phyloP scores from a whole-genome alignment of 345 rosid genomes.

The Citrus cavaleriei region DNA sequence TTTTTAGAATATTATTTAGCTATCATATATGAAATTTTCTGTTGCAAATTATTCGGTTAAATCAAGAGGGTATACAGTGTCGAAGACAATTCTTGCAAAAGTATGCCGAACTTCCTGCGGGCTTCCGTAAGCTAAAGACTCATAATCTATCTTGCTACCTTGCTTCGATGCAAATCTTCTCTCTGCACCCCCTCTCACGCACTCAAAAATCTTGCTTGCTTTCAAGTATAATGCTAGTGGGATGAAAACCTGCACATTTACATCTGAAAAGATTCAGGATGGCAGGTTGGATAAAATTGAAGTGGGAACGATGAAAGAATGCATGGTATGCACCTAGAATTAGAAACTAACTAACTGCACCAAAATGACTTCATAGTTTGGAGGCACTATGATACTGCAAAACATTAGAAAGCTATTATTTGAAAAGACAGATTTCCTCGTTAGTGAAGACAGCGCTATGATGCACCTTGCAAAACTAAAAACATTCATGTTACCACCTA shows the following conservation, averaged over 20 bases:
- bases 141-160: slow-evolving; percentile 59
- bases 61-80: slow-evolving; percentile 64
- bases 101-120: slow-evolving; percentile 52
- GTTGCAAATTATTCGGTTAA: slow-evolving; percentile 1
- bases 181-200: slow-evolving; percentile 39
- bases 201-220: slow-evolving; percentile 49
- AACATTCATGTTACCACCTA: neutral
- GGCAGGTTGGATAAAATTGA: neutral
- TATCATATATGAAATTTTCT: neutral
- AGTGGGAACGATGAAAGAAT: neutral
- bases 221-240: slow-evolving; percentile 43
- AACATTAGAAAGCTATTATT: neutral
- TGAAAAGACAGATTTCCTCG: neutral
- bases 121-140: slow-evolving; percentile 47
- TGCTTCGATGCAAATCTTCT: slow-evolving; percentile 41
- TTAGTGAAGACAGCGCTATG: neutral
- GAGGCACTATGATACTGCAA: neutral
- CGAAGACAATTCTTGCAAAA: slow-evolving; percentile 84
- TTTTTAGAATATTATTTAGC: neutral
- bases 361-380: neutral
- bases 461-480: neutral
- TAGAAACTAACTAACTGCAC: neutral
- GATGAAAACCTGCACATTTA: slow-evolving; percentile 59
- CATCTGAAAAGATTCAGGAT: neutral
- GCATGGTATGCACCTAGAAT: neutral